Base-by-base conservation (phyloP, 345 rosid species). In the Geranium brycei region DNA sequence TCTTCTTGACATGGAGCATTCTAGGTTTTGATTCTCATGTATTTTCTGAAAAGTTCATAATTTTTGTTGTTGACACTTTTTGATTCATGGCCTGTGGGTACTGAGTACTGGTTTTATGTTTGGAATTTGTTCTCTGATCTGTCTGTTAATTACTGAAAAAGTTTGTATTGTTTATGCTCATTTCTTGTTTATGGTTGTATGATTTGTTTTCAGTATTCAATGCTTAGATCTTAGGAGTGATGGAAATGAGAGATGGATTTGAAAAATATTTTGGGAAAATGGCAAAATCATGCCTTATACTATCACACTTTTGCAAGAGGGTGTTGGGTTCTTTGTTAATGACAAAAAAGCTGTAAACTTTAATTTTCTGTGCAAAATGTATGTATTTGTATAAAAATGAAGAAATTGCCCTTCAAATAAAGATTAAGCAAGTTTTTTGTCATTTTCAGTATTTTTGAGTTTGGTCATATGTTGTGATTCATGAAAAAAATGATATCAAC, bases 71-170 rank as follows among this genome's bases (percentile, higher is more conserved):
- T 57, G 59, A 57, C 16, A 57, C 19, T 15, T 15, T 57, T 16
- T 57, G 59, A 57, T 4, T 1, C 4, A 57, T 57, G 59, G 41
- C 41, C 41, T 35, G 5, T 35, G 41, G 41, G 41, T 35, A 35
- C 28, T 23, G 28, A n/a, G 17, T 3, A 53, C 18, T 16, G 19
- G 19, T 15, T 57, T 17, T 57, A 5, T 57, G 59, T 4, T n/a
- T 35, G 41, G 28, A 1, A 35, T 35, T 57, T 51, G 57, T 61
- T 64, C 6, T 40, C 7, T 62, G 76, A 76, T 81, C 77, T 77
- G 76, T 64, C 64, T 56, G 19, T 62, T 51, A 7, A 23, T 17
- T 11, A 61, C 65, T 55, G 61, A 70, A 62, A 31, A 63, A 32
- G 17, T 19, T 19, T 64, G 51, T 51, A 60, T 23, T 65, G 1